Conservation (phyloP, 768 basidiomycete species). For the Amylocystis lapponica region DNA sequence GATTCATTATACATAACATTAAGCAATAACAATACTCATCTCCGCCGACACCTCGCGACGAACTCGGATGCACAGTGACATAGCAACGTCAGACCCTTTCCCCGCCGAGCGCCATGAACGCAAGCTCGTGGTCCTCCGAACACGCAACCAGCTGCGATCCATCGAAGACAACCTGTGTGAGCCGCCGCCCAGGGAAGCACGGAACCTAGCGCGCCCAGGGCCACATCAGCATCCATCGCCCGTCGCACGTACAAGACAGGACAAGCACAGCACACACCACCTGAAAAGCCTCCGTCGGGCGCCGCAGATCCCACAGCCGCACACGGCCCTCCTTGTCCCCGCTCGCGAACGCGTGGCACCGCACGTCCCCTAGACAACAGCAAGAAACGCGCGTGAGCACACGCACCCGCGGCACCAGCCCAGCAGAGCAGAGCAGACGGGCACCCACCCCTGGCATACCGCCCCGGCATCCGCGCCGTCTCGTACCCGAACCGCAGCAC, state of each 20-base stretch:
- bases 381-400: neutral
- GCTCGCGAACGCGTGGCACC: slow-evolving; percentile 32
- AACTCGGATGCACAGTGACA: too few species aligned
- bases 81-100: too few species aligned
- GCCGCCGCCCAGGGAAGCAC: slow-evolving; percentile 31
- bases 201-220: slow-evolving; percentile 21
- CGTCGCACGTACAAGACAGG: neutral
- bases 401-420: slow-evolving; percentile 2
- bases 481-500: slow-evolving; percentile 42
- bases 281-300: slow-evolving; percentile 19
- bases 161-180: slow-evolving; percentile 33
- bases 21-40: too few species aligned
- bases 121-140: slow-evolving; percentile 36
- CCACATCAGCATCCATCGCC: neutral
- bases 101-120: slow-evolving; percentile 10
- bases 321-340: slow-evolving; percentile 38
- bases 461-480: slow-evolving; percentile 32
- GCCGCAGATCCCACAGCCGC: slow-evolving; percentile 45
- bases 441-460: slow-evolving; percentile 40
- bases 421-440: neutral
- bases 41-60: too few species aligned
- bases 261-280: slow-evolving; percentile 17
- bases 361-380: slow-evolving; percentile 12
- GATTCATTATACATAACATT: too few species aligned
- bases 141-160: slow-evolving; percentile 31